Evolutionary conservation across 495 filamentous ascomycete species (phyloP), one percentile per base, ranked within the genome.

Genomic region (Bacidia rubella): DNA sequence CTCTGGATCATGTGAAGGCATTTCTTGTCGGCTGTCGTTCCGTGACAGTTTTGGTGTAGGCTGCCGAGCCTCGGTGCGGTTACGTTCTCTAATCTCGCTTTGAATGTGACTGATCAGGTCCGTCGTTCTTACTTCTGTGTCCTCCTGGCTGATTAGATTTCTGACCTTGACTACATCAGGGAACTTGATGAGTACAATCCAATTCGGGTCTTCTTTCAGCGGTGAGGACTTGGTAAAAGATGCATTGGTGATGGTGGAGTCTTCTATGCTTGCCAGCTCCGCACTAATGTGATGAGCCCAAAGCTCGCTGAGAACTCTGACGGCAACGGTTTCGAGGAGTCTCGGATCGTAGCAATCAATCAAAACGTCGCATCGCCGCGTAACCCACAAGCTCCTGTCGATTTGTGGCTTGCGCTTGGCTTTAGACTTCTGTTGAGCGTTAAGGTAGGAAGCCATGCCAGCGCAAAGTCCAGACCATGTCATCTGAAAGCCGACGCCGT

Each of bases 401-500:
- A 49, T 65, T 56, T 77, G 71, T 15, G 69, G 54, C 60, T 84
- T 85, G 56, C 82, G 83, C 66, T 87, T 93, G 20, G 82, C 58
- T 52, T 79, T 83, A 2, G 74, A 66, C 58, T 83, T 87, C 2
- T 74, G 66, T 4, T 68, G 66, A 27, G 68, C 66, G 48, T 82
- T 82, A 21, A 85, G 74, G 52, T 83, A 72, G 55, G 81, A 68
- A 52, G 74, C 61, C 82, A 89, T 81, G 39, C 76, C 73, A 4
- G 71, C 73, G 51, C 80, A 76, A 11, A 90, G 72, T 55, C 83
- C 79, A 58, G 95, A 89, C 78, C 87, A 95, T 23, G 86, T 86
- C 32, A 98, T 69, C 57, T 90, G 90, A 62, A 96, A 93, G 2
- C 92, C 92, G 35, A 97, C 92, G 10, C 86, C 90, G 59, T 90